Base-by-base conservation (phyloP, 2,329 filamentous ascomycete genomes). In the Diplocarpon mali region DNA sequence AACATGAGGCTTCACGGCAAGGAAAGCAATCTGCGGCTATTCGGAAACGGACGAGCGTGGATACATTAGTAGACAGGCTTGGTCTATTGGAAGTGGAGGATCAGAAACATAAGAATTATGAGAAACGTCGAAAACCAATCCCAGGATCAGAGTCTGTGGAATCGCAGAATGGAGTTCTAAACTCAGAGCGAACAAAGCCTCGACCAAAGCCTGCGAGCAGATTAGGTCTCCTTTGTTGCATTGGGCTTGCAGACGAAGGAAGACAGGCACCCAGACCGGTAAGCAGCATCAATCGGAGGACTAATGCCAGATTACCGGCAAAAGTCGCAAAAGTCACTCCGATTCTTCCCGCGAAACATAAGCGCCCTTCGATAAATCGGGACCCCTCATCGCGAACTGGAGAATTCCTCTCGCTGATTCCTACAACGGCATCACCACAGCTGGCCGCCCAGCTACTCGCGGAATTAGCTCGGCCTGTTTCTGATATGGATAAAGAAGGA, bases 31-130 rank as follows among this genome's bases (percentile, higher is more conserved):
- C 67, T 14, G 67, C 73, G 3, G 71, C 76, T 6, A 75, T 80
- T 3, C 64, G 80, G 54, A 70, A 76, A 46, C 72, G 85, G 41
- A 82, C 78, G 29, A 95, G 89, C 57, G 73, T 96, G 45, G 92
- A 98, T 62, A 94, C 88, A 0, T 68, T 96, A 46, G 78, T 88
- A 35, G 85, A 87, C 53, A 72, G 85, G 36, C 68, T 95, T 3
- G 86, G 87, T 2, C 68, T 92, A 15, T 62, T 87, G n/a, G 76
- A 85, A 37, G 65, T 88, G 16, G 32, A 41, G 24, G 45, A 52
- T 27, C 44, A 52, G 37, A 56, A 56, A 38, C 46, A 54, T 27
- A 43, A 52, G 37, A 56, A 56, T 36, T 46, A 54, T 50, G 41
- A n/a, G 17, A 43, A 38, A 31, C 58, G 49, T 45, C 49, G 52